Base-by-base conservation (phyloP, 352 stramenopile genomes). In the Phytophthora cajani region DNA sequence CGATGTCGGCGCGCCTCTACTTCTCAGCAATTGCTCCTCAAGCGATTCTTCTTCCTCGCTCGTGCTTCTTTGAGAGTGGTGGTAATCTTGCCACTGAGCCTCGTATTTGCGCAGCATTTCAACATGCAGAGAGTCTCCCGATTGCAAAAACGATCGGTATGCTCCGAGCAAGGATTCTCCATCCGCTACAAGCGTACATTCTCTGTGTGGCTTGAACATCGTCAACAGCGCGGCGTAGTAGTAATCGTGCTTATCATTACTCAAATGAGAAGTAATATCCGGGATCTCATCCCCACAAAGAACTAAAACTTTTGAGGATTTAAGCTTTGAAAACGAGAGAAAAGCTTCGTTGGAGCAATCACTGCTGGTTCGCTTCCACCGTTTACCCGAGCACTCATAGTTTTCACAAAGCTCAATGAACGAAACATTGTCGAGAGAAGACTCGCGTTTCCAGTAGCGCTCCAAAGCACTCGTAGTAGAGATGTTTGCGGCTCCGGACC, bases 391-490 rank as follows among this genome's bases (percentile, higher is more conserved):
- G 23, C 2, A 25, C 23, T 25, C 23, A 25, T 60, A 66, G 2
- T 46, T 1, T 32, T 69, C 64, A 7, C 64, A 77, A 57, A 67
- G 52, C 0, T 72, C 53, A 7, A 69, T 60, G 21, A 77, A 72
- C 0, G 14, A 40, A 9, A 2, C 6, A 8, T 33, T 50, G 23
- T 67, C 55, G 1, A 73, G 11, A 5, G 12, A 11, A 0, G 3
- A 0, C 5, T 55, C 12, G 2, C 56, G 36, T n/a, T 47, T 66
- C 55, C 69, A 70, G 23, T 73, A 77, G 2, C 50, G n/a, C 3
- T 77, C 46, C 0, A 73, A 11, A 5, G 23, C 1, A 17, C 38
- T 72, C 5, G 57, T 1, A 40, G 33, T 25, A 25, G 1, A 25
- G 23, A 25, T 25, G 23, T 25, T 25, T 25, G 23, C 23, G 23